A percentile compares a stretch with the other conserved stretches of the same genome.
Conservation (phyloP, 176 grass and related monocot genomes). For the Miscanthus lutarioriparius region DNA sequence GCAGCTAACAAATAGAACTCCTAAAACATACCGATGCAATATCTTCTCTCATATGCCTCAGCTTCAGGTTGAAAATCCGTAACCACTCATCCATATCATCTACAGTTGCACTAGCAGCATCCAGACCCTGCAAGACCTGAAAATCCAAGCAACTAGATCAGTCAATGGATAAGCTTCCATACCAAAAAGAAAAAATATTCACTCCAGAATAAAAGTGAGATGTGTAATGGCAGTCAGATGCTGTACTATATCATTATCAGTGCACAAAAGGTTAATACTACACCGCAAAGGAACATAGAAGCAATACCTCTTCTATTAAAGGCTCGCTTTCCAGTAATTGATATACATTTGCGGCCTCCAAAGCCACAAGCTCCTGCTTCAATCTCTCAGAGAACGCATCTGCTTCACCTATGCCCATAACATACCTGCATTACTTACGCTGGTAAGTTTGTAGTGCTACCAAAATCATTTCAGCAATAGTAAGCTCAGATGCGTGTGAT, state of each 20-base stretch:
- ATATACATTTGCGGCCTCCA: conserved; percentile 93
- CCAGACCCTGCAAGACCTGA: conserved; percentile 87
- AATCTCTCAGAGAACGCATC: conserved; percentile 96
- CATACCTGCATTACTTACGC: conserved; percentile 69
- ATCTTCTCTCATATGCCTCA: conserved; percentile 98
- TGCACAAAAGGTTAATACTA: conserved; percentile 22
- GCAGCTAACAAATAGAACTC: conserved; percentile 23
- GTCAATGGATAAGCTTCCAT: conserved; percentile 24
- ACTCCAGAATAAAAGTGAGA: not conserved
- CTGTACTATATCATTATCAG: conserved; percentile 22
- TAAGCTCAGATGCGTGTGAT: conserved; percentile 18
- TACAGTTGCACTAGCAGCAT: conserved; percentile 66
- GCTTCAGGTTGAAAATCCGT: conserved; percentile 93
- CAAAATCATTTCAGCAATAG: conserved; percentile 26
- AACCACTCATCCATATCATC: conserved; percentile 99
- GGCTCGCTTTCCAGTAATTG: conserved; percentile 90
- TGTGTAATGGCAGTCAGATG: not conserved
- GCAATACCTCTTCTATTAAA: conserved; percentile 82
- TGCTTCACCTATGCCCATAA: conserved; percentile 99
- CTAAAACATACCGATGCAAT: conserved; percentile 82
- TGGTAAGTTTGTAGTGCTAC: conserved; percentile 18
- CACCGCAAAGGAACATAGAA: conserved; percentile 20
- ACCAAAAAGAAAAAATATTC: conserved; percentile 1
- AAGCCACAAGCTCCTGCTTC: conserved; percentile 95
- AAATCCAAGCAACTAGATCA: conserved; percentile 39